Base-by-base conservation (phyloP, 108 stramenopile species). In the Discostella stelligeroides region DNA sequence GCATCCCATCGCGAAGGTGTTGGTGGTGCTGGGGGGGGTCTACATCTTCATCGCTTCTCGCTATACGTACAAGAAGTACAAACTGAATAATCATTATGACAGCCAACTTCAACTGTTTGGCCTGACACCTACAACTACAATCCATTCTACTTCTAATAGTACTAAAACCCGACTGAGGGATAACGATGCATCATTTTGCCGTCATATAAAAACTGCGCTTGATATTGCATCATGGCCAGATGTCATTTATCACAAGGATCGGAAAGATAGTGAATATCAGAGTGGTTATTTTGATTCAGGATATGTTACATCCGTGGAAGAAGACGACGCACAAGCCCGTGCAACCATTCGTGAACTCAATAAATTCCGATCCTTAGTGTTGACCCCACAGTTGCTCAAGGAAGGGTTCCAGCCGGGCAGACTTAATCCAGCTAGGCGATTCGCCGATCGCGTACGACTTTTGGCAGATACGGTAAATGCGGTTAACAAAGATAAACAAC, bases 261-360 rank as follows among this genome's bases (percentile, higher is more conserved):
- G 27, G 9, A 20, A 63, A 15, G 24, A 15, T 0, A 7, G 23
- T 8, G 0, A 8, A 0, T 9, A 41, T 14, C 25, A 46, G 4
- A 20, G n/a, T 23, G n/a, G n/a, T n/a, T n/a, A 20, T 12, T 38
- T 39, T 9, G 57, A 58, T 1, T 5, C 0, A 15, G 0, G 18
- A 5, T 18, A n/a, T 20, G 38, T 58, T 34, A 6, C n/a, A 21
- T 58, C 57, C 3, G 34, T 58, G 4, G 47, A 63, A 50, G 68
- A 70, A 20, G 68, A 62, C 6, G 30, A 70, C 30, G 47, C n/a
- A 13, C 12, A 34, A 10, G 68, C 60, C 14, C 61, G 68, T n/a
- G 25, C 68, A 2, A 70, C 61, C 40, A 43, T 70, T 23, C 46
- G 24, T 18, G 68, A 70, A 46, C 63, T 70, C 28, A 70, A 70